These are phyloP conservation scores for Parmelia sp. DNA, from an alignment of 495 filamentous ascomycete species.

Conservation along the genomic window DNA sequence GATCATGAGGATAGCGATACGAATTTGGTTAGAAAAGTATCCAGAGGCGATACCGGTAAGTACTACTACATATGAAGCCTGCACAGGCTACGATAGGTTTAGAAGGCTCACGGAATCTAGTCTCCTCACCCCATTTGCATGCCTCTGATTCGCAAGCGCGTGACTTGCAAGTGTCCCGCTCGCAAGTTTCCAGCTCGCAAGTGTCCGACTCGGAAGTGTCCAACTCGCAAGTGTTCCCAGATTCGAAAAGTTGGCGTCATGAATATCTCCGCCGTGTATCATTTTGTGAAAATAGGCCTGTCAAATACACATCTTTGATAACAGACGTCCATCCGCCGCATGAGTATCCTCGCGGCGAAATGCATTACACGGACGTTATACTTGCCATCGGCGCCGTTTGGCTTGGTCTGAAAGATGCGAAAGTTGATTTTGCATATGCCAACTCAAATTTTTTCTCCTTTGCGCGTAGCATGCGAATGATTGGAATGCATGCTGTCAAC, in stretches of 20 bases:
- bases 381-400: constrained; percentile 1
- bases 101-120: not conserved
- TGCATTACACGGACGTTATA: not conserved
- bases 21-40: not conserved
- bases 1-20: not conserved
- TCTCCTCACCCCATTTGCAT: not conserved
- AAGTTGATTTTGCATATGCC: not conserved
- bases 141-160: too few relatives aligned
- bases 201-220: too few relatives aligned
- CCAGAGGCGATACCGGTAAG: not conserved
- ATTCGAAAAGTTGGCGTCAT: not conserved
- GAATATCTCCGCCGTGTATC: not conserved
- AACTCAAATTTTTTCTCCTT: not conserved
- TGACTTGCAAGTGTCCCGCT: too few relatives aligned
- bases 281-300: not conserved
- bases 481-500: not conserved
- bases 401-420: not conserved
- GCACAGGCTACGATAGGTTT: not conserved
- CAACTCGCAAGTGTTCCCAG: not conserved
- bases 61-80: not conserved
- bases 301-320: not conserved
- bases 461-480: not conserved
- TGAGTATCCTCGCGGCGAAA: not conserved
- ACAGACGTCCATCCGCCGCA: not conserved
- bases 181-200: too few relatives aligned